These are phyloP conservation scores for Albatrellus ellisii DNA, from an alignment of 768 basidiomycete species.

Conservation along the genomic window DNA sequence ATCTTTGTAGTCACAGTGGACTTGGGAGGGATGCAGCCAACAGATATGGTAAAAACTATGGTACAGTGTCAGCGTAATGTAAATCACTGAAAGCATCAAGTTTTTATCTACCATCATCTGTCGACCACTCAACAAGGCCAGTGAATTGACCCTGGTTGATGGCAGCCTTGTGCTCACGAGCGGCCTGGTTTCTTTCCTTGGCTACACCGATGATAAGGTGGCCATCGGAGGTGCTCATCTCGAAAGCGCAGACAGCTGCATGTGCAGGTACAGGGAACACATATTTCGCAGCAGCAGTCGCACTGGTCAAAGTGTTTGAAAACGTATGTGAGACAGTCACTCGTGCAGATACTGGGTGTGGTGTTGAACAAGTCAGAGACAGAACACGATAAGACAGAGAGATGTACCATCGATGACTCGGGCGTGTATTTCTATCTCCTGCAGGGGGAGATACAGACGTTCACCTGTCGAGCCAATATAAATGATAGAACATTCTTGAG, in stretches of 20 bases:
- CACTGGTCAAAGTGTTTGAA: background rate
- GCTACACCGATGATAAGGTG: slow-evolving; percentile 29
- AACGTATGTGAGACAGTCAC: slow-evolving; percentile 1
- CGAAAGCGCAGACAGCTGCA: slow-evolving; percentile 42
- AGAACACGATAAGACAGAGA: background rate
- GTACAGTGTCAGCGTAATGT: background rate
- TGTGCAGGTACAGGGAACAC: slow-evolving; percentile 44
- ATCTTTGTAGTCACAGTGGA: slow-evolving; percentile 27
- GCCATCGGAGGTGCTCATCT: slow-evolving; percentile 31
- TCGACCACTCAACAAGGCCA: slow-evolving; percentile 34
- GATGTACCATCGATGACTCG: slow-evolving; percentile 1
- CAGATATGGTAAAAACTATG: slow-evolving; percentile 43
- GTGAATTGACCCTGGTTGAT: slow-evolving; percentile 26
- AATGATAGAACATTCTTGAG: background rate
- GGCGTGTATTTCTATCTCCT: background rate
- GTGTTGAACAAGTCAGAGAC: background rate
- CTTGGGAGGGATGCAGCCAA: slow-evolving; percentile 36
- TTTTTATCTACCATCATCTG: slow-evolving; percentile 33
- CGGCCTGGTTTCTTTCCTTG: slow-evolving; percentile 35
- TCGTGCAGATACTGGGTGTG: background rate
- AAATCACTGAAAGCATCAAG: background rate
- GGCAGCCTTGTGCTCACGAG: slow-evolving; percentile 27
- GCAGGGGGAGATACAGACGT: background rate
- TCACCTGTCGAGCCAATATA: background rate
- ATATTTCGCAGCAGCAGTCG: slow-evolving; percentile 34